These are phyloP conservation scores for Paraphaeosphaeria sporulosa DNA, from an alignment of 2,329 filamentous ascomycete species.

Conservation along the genomic window DNA sequence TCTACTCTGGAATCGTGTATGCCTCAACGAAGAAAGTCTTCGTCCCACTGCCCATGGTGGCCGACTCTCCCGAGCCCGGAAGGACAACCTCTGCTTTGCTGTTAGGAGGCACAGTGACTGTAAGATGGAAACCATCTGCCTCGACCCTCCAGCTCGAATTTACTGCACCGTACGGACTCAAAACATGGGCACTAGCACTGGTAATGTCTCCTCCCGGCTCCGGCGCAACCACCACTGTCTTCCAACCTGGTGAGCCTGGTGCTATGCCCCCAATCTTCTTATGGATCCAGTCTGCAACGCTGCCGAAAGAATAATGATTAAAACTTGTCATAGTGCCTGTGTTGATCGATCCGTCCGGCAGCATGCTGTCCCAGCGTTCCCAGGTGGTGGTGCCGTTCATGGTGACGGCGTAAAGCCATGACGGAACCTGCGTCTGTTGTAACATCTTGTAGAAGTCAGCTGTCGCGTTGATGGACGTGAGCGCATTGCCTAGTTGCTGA, in stretches of 20 bases:
- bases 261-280: constrained; percentile 53
- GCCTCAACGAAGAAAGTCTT: constrained; percentile 10
- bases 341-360: constrained; percentile 56
- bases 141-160: constrained; percentile 32
- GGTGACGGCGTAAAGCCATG: constrained; percentile 59
- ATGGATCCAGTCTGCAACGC: constrained; percentile 59
- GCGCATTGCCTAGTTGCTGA: constrained; percentile 27
- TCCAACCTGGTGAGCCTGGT: constrained; percentile 53
- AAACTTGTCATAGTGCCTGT: constrained; percentile 59
- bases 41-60: constrained; percentile 13
- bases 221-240: constrained; percentile 46
- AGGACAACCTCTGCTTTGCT: constrained; percentile 8
- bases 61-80: constrained; percentile 5
- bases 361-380: constrained; percentile 61
- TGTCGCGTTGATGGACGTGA: constrained; percentile 25
- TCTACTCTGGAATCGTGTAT: constrained; percentile 6
- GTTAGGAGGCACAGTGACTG: constrained; percentile 14
- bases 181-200: constrained; percentile 36
- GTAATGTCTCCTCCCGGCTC: constrained; percentile 43
- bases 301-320: constrained; percentile 61
- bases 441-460: constrained; percentile 57
- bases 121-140: constrained; percentile 10
- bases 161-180: constrained; percentile 42
- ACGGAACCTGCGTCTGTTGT: constrained; percentile 54
- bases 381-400: constrained; percentile 59